phyloP scores from a whole-genome alignment of 306 rosid species.

The Delonix regia region DNA sequence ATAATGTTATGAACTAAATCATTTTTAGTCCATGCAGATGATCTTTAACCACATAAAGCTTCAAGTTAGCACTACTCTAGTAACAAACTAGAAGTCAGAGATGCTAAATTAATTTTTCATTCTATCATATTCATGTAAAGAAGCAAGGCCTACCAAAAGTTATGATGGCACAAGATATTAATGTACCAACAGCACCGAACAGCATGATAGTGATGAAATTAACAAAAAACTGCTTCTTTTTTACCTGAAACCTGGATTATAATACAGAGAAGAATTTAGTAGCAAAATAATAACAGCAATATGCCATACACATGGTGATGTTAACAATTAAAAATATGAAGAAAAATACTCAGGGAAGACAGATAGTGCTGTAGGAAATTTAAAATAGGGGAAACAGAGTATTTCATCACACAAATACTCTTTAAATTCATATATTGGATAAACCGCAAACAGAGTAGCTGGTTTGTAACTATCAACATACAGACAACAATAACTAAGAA shows the following conservation, averaged over 20 bases:
- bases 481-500: neutral
- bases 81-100: slow-evolving; percentile 11
- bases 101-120: neutral
- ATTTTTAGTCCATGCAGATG: neutral
- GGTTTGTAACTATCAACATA: neutral
- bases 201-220: slow-evolving; percentile 81
- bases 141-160: slow-evolving; percentile 60
- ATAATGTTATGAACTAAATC: neutral
- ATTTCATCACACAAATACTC: neutral
- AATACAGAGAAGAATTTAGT: neutral
- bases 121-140: slow-evolving; percentile 9
- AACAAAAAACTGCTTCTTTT: slow-evolving; percentile 93
- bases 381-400: neutral
- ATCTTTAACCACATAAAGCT: neutral
- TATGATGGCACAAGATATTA: slow-evolving; percentile 77
- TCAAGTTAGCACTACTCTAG: neutral
- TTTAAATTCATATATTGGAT: neutral
- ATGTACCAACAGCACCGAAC: slow-evolving; percentile 95
- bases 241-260: slow-evolving; percentile 87
- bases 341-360: neutral
- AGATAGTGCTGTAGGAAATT: neutral
- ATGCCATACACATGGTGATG: neutral
- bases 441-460: neutral
- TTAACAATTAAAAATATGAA: neutral
- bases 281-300: neutral